Evolutionary conservation across 805 yeast species (phyloP).

Genomic region (Candida easanensis): DNA sequence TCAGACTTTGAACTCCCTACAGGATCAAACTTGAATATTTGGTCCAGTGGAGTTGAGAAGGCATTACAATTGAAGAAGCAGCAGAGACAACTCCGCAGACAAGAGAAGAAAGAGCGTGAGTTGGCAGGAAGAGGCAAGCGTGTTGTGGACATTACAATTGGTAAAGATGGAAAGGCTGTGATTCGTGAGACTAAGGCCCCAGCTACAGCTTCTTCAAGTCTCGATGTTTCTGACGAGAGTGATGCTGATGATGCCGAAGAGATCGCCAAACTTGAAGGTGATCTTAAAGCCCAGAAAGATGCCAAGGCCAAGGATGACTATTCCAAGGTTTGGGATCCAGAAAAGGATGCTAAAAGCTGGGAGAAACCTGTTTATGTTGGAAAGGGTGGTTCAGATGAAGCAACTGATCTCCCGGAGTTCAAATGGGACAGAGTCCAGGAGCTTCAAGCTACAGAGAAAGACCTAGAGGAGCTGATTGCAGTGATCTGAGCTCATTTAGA

Average conservation of each 20-base stretch:
- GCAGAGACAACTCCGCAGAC: slow-evolving; percentile 67
- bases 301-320: slow-evolving; percentile 30
- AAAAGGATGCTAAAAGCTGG: slow-evolving; percentile 53
- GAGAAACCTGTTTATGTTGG: slow-evolving; percentile 46
- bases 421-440: slow-evolving; percentile 15
- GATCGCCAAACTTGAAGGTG: slow-evolving; percentile 29
- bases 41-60: slow-evolving; percentile 84
- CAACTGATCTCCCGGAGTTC: background rate
- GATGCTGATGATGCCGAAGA: slow-evolving; percentile 36
- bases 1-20: slow-evolving; percentile 76
- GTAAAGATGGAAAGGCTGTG: slow-evolving; percentile 72
- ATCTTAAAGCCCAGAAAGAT: slow-evolving; percentile 33
- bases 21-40: slow-evolving; percentile 51
- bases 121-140: slow-evolving; percentile 72
- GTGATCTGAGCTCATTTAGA: slow-evolving; percentile 3
- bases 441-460: background rate
- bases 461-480: slow-evolving; percentile 11
- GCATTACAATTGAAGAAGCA: slow-evolving; percentile 85
- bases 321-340: slow-evolving; percentile 57
- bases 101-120: slow-evolving; percentile 55
- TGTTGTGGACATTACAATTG: slow-evolving; percentile 73
- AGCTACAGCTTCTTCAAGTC: background rate
- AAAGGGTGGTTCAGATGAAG: background rate
- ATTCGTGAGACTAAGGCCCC: slow-evolving; percentile 34
- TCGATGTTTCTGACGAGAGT: slow-evolving; percentile 30